Evolutionary conservation across 2,329 filamentous ascomycete species (phyloP), one percentile per base, ranked within the genome.

Genomic region (Alternaria ventricosa): DNA sequence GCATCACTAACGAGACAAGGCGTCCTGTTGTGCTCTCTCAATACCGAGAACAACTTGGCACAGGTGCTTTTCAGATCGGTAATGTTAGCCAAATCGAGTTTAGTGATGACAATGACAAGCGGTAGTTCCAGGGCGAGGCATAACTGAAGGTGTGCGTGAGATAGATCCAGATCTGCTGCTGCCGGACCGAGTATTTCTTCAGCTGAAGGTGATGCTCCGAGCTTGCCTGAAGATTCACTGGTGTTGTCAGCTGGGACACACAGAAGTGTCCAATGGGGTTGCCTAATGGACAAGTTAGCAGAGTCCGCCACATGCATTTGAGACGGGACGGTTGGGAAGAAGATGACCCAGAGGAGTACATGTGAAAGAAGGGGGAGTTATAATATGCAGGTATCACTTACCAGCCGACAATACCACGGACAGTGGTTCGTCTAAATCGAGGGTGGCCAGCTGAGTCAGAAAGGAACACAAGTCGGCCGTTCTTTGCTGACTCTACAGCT

Each of bases 351-450:
- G 4, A 11, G 12, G 11, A 22, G 44, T 20, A 23, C 10, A 27
- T 13, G 18, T 8, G 13, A 12, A 25, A 15, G 7, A 6, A 28
- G 20, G 8, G 18, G 4, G 10, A 3, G 20, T 5, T n/a, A 8
- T n/a, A 8, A 53, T 18, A 41, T 53, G 6, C 9, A 33, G 9
- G 25, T 8, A 36, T 13, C 10, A 65, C 71, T 69, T 61, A 72
- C 94, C 96, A 98, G 49, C 94, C 96, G 67, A 99, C 87, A n/a
- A 99, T 84, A 0, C 94, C 94, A 63, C 95, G 88, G 57, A 98
- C 84, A 3, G 93, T 95, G 6, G 95, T 98, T 60, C 96, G 90
- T 51, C 94, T 88, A 79, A 96, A 99, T 47, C 94, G 89, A 41
- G 94, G 91, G 68, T 97, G 92, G 0, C 96, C 96, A 15, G 95